Percentiles rank a stretch among this genome's conserved stretches.
These are phyloP conservation scores for Tulasnella sp. DNA, from an alignment of 768 basidiomycete species.

Conservation along the genomic window DNA sequence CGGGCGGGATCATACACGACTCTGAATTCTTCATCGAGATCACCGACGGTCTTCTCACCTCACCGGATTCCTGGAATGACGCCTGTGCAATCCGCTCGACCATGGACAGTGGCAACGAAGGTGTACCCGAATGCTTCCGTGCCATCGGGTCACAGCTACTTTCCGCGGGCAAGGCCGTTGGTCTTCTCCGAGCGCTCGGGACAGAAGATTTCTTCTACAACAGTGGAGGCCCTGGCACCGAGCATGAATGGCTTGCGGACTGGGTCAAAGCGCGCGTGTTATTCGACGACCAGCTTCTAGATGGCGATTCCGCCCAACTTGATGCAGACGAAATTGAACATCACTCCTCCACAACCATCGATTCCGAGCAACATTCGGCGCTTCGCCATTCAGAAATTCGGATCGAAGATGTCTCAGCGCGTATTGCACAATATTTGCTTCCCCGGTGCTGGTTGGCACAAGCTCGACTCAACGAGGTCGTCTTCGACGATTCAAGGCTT, in stretches of 20 bases:
- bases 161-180: conserved; percentile 63
- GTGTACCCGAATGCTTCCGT: not conserved
- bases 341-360: not conserved
- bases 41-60: conserved; percentile 42
- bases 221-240: not conserved
- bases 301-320: not conserved
- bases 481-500: conserved; percentile 51
- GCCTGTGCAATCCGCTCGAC: conserved; percentile 45
- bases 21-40: conserved; percentile 77
- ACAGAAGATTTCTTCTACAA: conserved; percentile 13
- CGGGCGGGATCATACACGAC: conserved; percentile 28
- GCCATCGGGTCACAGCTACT: conserved; percentile 30
- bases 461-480: conserved; percentile 40
- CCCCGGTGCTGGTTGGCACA: conserved; percentile 45
- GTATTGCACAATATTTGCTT: conserved; percentile 40
- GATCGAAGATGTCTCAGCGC: conserved; percentile 1
- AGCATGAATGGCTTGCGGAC: conserved; percentile 4
- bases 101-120: not conserved
- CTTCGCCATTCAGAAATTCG: not conserved
- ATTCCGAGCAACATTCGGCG: not conserved
- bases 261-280: not conserved
- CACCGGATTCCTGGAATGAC: conserved; percentile 67
- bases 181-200: conserved; percentile 54
- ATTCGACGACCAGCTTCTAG: not conserved
- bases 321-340: not conserved